Evolutionary conservation across 768 basidiomycete genomes (phyloP).

Genomic region (Hericium rajendrae): DNA sequence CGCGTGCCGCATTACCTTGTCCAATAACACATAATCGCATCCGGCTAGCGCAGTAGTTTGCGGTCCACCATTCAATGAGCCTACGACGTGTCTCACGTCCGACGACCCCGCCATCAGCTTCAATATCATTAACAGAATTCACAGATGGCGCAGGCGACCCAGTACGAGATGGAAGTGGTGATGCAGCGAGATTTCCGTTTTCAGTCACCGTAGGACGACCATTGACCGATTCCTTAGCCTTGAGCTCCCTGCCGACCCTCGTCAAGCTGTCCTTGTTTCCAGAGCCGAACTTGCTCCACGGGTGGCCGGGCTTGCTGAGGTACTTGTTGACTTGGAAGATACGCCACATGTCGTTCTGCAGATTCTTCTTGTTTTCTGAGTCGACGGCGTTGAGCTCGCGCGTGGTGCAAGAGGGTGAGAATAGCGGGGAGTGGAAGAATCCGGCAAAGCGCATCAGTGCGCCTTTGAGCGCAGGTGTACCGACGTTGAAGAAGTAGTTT

Average conservation of each 20-base stretch:
- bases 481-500: constrained; percentile 75
- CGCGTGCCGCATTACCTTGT: constrained; percentile 39
- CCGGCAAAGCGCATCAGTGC: constrained; percentile 71
- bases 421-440: constrained; percentile 93
- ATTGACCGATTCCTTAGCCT: constrained; percentile 34
- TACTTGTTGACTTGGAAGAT: constrained; percentile 91
- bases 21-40: constrained; percentile 78
- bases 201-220: constrained; percentile 23
- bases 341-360: constrained; percentile 86
- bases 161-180: constrained; percentile 44
- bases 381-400: constrained; percentile 94
- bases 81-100: constrained; percentile 75
- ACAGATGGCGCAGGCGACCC: constrained; percentile 53
- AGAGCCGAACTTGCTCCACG: constrained; percentile 88
- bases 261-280: constrained; percentile 72
- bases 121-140: constrained; percentile 46
- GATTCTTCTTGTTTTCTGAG: constrained; percentile 95
- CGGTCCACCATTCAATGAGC: constrained; percentile 76
- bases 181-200: constrained; percentile 21
- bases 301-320: constrained; percentile 68
- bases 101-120: constrained; percentile 67
- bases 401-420: constrained; percentile 73
- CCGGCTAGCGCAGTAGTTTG: constrained; percentile 72
- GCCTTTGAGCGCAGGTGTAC: constrained; percentile 49
- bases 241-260: constrained; percentile 47